Percentiles rank a stretch among this genome's conserved stretches.
These are phyloP conservation scores for Syzygium aromaticum DNA, from an alignment of 345 rosid species.

Conservation along the genomic window DNA sequence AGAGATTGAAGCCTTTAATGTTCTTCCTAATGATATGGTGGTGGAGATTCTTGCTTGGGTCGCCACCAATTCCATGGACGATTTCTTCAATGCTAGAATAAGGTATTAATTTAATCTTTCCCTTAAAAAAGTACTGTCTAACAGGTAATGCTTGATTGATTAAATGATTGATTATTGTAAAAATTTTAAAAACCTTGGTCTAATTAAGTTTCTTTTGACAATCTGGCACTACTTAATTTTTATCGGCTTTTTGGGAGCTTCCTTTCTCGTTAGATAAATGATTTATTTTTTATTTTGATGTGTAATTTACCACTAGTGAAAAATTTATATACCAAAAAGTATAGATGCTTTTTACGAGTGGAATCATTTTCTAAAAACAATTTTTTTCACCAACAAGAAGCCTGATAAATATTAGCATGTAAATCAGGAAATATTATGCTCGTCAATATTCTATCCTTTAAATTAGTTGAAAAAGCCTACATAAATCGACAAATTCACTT, in stretches of 20 bases:
- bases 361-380: not conserved
- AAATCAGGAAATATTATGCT: not conserved
- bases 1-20: no score
- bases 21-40: no score
- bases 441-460: not conserved
- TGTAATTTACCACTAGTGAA: not conserved
- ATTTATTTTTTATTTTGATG: not conserved
- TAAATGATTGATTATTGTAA: no score
- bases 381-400: not conserved
- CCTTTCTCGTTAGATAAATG: not conserved
- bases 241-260: not conserved
- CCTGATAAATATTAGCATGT: not conserved
- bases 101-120: no score
- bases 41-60: no score
- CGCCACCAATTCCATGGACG: no score
- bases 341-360: not conserved
- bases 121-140: no score
- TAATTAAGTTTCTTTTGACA: not conserved
- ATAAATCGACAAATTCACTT: no score
- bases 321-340: not conserved
- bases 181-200: no score
- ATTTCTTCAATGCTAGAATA: no score
- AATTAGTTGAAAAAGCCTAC: no score
- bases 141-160: not conserved
- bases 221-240: not conserved